Evolutionary conservation across 2,329 filamentous ascomycete species (phyloP).

Genomic region (Aspergillus fumigatus): DNA sequence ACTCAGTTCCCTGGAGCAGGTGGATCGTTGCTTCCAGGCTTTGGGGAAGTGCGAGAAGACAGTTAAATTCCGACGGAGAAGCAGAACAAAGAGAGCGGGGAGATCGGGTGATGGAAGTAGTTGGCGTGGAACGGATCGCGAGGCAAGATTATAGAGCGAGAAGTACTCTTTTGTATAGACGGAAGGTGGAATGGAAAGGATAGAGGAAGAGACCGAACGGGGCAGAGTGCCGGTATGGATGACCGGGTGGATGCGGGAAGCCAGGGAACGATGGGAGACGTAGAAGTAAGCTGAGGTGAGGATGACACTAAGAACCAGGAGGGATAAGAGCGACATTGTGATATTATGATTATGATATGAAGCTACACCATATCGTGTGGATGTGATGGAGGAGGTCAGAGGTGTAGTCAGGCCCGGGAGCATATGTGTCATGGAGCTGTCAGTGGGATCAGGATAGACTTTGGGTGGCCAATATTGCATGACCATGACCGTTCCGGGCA

Average conservation of each 20-base stretch:
- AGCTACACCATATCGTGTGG: not conserved
- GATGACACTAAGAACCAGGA: conserved; percentile 12
- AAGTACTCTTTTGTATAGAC: conserved; percentile 17
- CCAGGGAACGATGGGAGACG: conserved; percentile 19
- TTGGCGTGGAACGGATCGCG: conserved; percentile 16
- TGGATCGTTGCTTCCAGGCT: conserved; percentile 23
- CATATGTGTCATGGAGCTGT: not conserved
- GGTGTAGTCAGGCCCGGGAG: not conserved
- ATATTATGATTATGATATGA: not conserved
- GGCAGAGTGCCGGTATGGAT: conserved; percentile 16
- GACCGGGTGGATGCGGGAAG: conserved; percentile 19
- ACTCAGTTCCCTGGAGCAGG: conserved; percentile 11
- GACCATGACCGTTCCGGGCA: not conserved
- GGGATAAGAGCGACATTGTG: not conserved
- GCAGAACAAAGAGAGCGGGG: conserved; percentile 21
- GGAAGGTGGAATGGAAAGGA: conserved; percentile 20
- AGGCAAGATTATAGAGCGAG: conserved; percentile 20
- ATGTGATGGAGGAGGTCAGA: not conserved
- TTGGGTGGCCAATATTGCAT: not conserved
- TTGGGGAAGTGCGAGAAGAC: conserved; percentile 31
- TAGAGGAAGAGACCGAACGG: conserved; percentile 6
- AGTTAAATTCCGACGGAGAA: conserved; percentile 32
- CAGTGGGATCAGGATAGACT: not conserved
- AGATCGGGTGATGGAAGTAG: conserved; percentile 15
- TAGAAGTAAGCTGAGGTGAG: conserved; percentile 20